Evolutionary conservation across 345 rosid genomes (phyloP).

Genomic region (Trapa bicornis): DNA sequence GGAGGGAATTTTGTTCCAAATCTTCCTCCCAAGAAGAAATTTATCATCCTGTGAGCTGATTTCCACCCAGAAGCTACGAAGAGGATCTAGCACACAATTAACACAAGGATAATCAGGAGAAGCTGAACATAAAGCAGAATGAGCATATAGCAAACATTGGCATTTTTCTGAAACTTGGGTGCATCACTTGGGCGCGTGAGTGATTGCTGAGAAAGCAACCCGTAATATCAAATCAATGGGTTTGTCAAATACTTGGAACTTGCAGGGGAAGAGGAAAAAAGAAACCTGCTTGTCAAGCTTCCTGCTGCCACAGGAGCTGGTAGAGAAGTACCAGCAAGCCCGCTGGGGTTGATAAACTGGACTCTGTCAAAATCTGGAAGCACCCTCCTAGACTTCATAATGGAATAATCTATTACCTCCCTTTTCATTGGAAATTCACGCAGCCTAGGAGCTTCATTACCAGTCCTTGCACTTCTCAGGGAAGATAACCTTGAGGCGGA

Average conservation of each 20-base stretch:
- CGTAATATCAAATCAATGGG: neutral
- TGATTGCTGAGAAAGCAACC: neutral
- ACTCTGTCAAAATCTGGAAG: conserved; percentile 16
- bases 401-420: conserved; percentile 13
- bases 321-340: conserved; percentile 17
- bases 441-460: conserved; percentile 14
- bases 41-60: neutral
- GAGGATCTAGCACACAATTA: neutral
- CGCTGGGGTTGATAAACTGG: conserved; percentile 17
- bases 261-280: neutral
- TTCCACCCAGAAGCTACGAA: neutral
- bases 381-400: conserved; percentile 20
- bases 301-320: conserved; percentile 15
- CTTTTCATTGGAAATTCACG: conserved; percentile 14
- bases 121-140: neutral
- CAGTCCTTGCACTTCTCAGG: conserved; percentile 17
- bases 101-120: neutral
- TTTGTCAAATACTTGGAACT: neutral
- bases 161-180: neutral
- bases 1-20: too few species aligned
- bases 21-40: neutral
- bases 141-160: neutral
- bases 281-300: conserved; percentile 32
- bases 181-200: neutral
- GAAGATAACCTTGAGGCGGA: conserved; percentile 29